Evolutionary conservation across 768 basidiomycete genomes (phyloP).

Genomic region (Rhodotorula toruloides): DNA sequence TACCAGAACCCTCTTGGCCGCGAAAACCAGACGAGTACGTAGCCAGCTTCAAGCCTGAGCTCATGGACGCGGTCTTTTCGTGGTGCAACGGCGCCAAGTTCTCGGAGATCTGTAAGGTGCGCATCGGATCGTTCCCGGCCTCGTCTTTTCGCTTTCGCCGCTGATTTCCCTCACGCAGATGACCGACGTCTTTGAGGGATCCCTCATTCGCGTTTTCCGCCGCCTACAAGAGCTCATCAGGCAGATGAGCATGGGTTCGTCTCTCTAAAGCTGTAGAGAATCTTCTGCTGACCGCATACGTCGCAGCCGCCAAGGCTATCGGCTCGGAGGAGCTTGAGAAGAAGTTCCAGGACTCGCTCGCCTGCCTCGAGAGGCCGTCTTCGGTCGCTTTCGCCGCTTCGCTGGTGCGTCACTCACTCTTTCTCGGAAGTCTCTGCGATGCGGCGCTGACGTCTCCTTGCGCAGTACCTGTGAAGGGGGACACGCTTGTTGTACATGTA

Average conservation of each 20-base stretch:
- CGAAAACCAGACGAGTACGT: slow-evolving; percentile 67
- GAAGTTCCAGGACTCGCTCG: slow-evolving; percentile 68
- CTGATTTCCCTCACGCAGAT: slow-evolving; percentile 55
- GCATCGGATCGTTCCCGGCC: slow-evolving; percentile 32
- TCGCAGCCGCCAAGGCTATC: slow-evolving; percentile 72
- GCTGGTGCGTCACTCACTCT: slow-evolving; percentile 8
- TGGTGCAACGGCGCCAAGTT: slow-evolving; percentile 99
- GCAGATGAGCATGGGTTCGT: slow-evolving; percentile 79
- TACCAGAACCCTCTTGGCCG: not conserved
- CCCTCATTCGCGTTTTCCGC: slow-evolving; percentile 90
- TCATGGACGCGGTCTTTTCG: slow-evolving; percentile 95
- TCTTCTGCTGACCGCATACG: not conserved
- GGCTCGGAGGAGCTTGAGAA: slow-evolving; percentile 89
- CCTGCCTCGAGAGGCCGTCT: slow-evolving; percentile 35
- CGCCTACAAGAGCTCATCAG: slow-evolving; percentile 87
- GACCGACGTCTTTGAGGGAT: slow-evolving; percentile 95
- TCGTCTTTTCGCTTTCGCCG: not conserved
- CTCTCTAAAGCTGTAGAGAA: no score
- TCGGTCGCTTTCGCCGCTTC: slow-evolving; percentile 39
- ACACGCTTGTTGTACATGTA: no score
- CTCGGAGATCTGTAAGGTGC: slow-evolving; percentile 88
- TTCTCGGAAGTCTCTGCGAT: no score
- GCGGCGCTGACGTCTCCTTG: no score
- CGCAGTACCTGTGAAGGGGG: no score
- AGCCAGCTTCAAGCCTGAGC: slow-evolving; percentile 91